A percentile compares a stretch with the other conserved stretches of the same genome.
Evolutionary conservation across 2,329 filamentous ascomycete species (phyloP).

Genomic region (Botrytis fragariae): DNA sequence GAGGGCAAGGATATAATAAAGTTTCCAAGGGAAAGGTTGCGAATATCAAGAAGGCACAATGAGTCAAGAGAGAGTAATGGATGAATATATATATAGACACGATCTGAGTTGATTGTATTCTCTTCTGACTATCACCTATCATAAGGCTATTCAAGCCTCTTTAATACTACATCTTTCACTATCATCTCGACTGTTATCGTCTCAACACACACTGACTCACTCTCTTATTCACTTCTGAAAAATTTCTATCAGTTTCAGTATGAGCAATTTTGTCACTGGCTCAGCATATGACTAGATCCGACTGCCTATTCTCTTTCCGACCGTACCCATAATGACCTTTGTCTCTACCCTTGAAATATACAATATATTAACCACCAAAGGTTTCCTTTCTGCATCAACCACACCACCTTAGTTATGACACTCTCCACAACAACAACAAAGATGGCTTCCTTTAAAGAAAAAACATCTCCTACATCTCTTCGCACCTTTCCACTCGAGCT

Average conservation of each 20-base stretch:
- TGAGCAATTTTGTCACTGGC: not conserved
- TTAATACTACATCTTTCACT: not conserved
- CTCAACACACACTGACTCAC: not conserved
- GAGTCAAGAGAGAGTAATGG: constrained; percentile 2
- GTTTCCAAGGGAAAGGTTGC: not conserved
- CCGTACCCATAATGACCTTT: not conserved
- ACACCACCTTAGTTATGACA: not conserved
- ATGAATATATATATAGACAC: not conserved
- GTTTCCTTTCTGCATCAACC: too few species aligned
- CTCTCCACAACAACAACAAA: not conserved
- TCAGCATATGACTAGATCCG: not conserved
- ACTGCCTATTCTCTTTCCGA: not conserved
- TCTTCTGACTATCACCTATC: not conserved
- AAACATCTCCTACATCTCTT: not conserved
- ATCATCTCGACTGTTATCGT: not conserved
- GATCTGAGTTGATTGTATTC: not conserved
- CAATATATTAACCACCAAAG: not conserved
- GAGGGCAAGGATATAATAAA: constrained; percentile 30
- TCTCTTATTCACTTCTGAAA: not conserved
- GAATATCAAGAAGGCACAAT: constrained; percentile 28
- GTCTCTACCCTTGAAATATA: not conserved
- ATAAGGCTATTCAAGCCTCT: not conserved
- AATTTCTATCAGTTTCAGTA: not conserved
- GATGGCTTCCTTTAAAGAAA: not conserved
- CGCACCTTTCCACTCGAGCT: not conserved